Conservation (phyloP, 2,329 filamentous ascomycete species). For the Penicillium corylophilum region DNA sequence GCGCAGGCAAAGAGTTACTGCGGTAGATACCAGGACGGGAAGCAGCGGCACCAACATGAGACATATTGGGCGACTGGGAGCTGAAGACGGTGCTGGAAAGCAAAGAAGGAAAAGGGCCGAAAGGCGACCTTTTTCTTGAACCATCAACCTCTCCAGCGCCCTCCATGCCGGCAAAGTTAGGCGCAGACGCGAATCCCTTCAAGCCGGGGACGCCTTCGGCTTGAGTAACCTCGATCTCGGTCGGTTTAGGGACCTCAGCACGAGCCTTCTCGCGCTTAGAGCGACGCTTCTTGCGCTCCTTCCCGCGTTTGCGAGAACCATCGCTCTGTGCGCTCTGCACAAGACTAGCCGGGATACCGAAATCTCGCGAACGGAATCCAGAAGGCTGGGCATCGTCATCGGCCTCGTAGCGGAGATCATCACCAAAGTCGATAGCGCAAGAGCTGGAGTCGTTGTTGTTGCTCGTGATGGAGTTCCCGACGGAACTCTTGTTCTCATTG, state of each 20-base stretch:
- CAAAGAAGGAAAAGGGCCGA: constrained; percentile 33
- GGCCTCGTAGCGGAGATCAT: constrained; percentile 30
- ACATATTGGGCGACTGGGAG: constrained; percentile 14
- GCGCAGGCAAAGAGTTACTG: constrained; percentile 34
- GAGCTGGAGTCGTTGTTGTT: constrained; percentile 21
- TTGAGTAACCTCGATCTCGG: background rate
- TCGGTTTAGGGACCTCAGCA: constrained; percentile 12
- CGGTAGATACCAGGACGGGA: constrained; percentile 26
- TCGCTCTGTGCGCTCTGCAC: constrained; percentile 13
- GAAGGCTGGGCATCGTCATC: constrained; percentile 24
- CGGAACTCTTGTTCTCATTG: constrained; percentile 22
- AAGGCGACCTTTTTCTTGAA: constrained; percentile 28
- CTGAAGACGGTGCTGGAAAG: constrained; percentile 38
- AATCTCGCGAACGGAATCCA: constrained; percentile 31
- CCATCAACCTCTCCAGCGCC: constrained; percentile 15
- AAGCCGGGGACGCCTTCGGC: background rate
- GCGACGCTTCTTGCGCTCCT: constrained; percentile 20
- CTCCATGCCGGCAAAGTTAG: constrained; percentile 11
- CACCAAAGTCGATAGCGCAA: constrained; percentile 26
- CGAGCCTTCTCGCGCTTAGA: constrained; percentile 15
- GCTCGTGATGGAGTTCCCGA: constrained; percentile 24
- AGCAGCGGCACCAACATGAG: constrained; percentile 12
- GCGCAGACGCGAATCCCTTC: constrained; percentile 14
- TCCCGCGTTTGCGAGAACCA: constrained; percentile 22
- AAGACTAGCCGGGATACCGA: constrained; percentile 19